Evolutionary conservation across 163 green algal genomes (phyloP).

Genomic region (Scenedesmus sp.): DNA sequence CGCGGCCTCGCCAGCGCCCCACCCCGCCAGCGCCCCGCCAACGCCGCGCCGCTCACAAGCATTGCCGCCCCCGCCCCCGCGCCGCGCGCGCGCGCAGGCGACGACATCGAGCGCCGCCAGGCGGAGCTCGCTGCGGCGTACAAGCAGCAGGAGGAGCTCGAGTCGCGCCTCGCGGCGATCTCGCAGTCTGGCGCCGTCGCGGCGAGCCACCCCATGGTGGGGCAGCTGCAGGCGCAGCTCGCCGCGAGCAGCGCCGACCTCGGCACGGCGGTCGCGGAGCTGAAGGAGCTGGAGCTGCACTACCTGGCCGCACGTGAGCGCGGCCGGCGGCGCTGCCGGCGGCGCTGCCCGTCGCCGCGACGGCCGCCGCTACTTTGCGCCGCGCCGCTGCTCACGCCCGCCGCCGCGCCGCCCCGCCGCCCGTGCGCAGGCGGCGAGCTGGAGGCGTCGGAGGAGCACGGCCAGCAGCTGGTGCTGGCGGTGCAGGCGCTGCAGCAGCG

Average conservation of each 20-base stretch:
- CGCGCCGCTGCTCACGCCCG: too few relatives aligned
- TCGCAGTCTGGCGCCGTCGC: neutral
- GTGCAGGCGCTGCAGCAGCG: conserved; percentile 28
- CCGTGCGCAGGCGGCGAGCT: conserved; percentile 19
- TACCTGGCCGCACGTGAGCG: conserved; percentile 30
- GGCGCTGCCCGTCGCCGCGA: too few relatives aligned
- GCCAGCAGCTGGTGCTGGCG: neutral
- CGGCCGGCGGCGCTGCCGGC: too few relatives aligned
- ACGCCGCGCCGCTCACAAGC: neutral
- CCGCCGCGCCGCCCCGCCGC: too few relatives aligned
- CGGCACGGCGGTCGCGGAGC: conserved; percentile 4
- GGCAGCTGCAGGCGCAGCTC: conserved; percentile 22
- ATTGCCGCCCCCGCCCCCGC: neutral
- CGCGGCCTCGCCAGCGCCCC: neutral
- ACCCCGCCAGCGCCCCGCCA: neutral
- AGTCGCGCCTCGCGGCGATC: conserved; percentile 21
- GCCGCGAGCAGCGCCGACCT: conserved; percentile 6
- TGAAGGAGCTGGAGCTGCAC: conserved; percentile 8
- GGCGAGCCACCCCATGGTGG: neutral
- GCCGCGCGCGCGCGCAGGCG: neutral
- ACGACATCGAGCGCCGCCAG: conserved; percentile 13
- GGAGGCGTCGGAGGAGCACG: neutral
- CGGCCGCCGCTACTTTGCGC: too few relatives aligned
- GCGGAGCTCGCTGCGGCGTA: conserved; percentile 5
- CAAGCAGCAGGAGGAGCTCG: conserved; percentile 39